Evolutionary conservation across 768 basidiomycete genomes (phyloP).

Genomic region (Hygrophorus pudorinus): DNA sequence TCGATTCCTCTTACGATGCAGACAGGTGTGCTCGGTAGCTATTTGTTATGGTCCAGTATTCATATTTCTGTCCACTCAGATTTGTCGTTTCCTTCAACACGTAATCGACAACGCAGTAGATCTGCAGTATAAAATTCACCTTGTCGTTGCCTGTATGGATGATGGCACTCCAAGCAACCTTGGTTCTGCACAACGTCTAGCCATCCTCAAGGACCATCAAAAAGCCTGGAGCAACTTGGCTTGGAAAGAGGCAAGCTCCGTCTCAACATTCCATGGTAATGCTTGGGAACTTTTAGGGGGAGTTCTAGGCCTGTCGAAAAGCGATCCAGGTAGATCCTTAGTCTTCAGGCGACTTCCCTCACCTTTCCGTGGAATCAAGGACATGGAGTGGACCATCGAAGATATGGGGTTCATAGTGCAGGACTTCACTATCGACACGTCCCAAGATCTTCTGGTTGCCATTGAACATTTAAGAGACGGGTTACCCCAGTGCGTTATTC

Average conservation of each 20-base stretch:
- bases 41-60: neutral
- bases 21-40: neutral
- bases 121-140: neutral
- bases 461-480: neutral
- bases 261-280: neutral
- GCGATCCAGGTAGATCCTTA: neutral
- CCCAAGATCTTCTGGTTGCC: slow-evolving; percentile 1
- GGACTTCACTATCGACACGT: slow-evolving; percentile 3
- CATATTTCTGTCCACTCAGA: neutral
- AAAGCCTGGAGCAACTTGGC: neutral
- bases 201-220: neutral
- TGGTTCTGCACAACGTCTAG: neutral
- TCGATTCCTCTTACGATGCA: neutral
- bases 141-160: neutral
- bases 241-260: neutral
- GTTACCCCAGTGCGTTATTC: neutral
- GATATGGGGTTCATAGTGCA: neutral
- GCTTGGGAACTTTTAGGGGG: neutral
- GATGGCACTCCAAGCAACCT: neutral
- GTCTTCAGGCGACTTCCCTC: slow-evolving; percentile 1
- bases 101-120: neutral
- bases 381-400: neutral
- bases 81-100: neutral
- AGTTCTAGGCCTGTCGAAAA: neutral
- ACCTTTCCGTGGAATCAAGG: neutral